Base-by-base conservation (phyloP, 2,329 filamentous ascomycete species). In the Fusarium praegraminearum region DNA sequence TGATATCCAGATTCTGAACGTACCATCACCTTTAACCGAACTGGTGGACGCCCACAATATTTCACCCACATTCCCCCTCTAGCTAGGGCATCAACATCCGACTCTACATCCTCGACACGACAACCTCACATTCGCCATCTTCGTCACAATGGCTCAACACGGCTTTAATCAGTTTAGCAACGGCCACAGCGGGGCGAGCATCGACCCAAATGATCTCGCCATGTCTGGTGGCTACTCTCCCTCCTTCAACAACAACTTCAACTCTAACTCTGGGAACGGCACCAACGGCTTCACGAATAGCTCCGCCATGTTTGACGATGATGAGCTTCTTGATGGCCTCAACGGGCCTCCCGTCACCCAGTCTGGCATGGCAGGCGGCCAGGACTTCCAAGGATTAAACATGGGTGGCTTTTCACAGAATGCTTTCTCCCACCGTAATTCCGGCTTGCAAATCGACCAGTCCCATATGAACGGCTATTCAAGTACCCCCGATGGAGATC, bases 401-500 rank as follows among this genome's bases (percentile, higher is more conserved):
- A 89, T 92, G 79, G 83, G 62, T 28, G 62, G 83, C 64, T 90
- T 86, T 72, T 77, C 81, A 33, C 85, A 88, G 57, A 82, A 82
- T 51, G 82, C 86, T 20, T 90, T 80, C 57, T 77, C 81, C 6
- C 85, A 91, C 61, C 89, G 91, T 87, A 91, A 73, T 46, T 68
- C 67, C 13, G 67, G 67, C 46, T 43, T 69, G 40, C 66, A 69
- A 53, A 70, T 70, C 35, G 90, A 92, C 69, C 88, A 90, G 65
- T 83, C 86, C 49, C 90, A 91, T 61, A 89, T 93, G 76, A 91
- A 92, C 76, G 89, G 93, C 66, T 98, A 92, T 80, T 97, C 95
- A 22, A 93, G 93, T 78, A 97, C 94, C 3, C 94, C 95, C 5
- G 95, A 98, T 65, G 93, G 93, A 54, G 91, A 93, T 55, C 94